Conservation (phyloP, 2,329 filamentous ascomycete genomes). For the Aspergillus tubingensis region DNA sequence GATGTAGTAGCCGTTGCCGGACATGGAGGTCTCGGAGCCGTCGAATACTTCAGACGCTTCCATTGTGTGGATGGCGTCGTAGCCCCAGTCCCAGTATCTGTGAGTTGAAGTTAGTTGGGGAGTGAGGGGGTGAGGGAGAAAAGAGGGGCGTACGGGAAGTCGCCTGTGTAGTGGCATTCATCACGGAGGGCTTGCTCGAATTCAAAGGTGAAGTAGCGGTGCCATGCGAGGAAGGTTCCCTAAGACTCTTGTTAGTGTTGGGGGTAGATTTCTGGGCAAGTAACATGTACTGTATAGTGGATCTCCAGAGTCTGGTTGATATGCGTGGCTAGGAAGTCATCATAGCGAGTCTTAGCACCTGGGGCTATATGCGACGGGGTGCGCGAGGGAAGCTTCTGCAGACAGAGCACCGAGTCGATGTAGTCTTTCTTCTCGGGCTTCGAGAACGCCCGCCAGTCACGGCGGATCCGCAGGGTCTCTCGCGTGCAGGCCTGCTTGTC, state of each 20-base stretch:
- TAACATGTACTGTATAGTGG: conserved; percentile 37
- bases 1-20: conserved; percentile 47
- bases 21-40: conserved; percentile 50
- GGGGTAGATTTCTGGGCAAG: no score
- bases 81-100: conserved; percentile 52
- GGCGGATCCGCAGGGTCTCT: conserved; percentile 25
- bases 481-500: conserved; percentile 8
- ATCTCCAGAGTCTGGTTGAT: conserved; percentile 51
- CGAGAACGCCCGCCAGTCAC: conserved; percentile 37
- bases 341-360: conserved; percentile 39
- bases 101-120: conserved; percentile 24
- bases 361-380: neutral
- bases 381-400: neutral
- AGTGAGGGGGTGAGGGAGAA: neutral
- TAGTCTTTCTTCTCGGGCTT: conserved; percentile 30
- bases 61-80: conserved; percentile 36
- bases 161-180: conserved; percentile 44
- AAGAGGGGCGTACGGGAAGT: conserved; percentile 25
- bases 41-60: conserved; percentile 52
- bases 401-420: neutral
- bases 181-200: conserved; percentile 37
- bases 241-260: neutral
- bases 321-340: conserved; percentile 55
- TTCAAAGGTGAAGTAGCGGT: conserved; percentile 35
- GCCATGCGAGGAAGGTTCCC: conserved; percentile 34